Base-by-base conservation (phyloP, 2,329 filamentous ascomycete genomes). In the Pyrenochaeta sp. region DNA sequence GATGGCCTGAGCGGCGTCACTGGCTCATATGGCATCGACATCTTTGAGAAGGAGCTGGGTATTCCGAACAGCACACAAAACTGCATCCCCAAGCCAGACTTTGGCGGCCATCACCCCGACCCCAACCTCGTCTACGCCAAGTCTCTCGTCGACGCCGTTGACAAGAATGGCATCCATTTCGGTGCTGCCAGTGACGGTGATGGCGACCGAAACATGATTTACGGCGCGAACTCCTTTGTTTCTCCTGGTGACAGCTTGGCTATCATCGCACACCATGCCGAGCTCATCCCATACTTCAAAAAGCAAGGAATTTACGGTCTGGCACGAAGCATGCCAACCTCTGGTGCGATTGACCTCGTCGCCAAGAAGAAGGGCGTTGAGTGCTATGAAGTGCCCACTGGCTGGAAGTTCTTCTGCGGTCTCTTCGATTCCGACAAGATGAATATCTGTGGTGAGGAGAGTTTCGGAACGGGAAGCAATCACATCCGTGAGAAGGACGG, bases 181-280 rank as follows among this genome's bases (percentile, higher is more conserved):
- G 95, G 95, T 72, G 95, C 95, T 54, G 95, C 95, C 42, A 96
- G 91, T 61, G 95, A 99, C 67, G 95, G 95, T 67, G 95, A 99
- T 70, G 95, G 95, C 71, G 95, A 99, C 83, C 91, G 95, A 68
- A 99, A 99, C 87, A 99, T 99, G 95, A 99, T 99, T 74, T 99
- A 99, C 80, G 95, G 95, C 60, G 93, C 94, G 64, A 94, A 96
- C 72, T 88, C 90, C 39, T 99, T 99, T 73, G 95, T 99, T 58
- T 98, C 94, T 7, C 95, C 95, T 7, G 95, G 95, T 73, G 95
- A 99, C 83, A 97, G 92, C 71, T 83, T 99, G 70, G 95, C 95
- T 72, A 99, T 99, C 76, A 99, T 99, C 73, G 92, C 95, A 43
- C 95, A 99, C 83, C 90, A 99, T 76, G 92, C 95, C 66, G 87